Evolutionary conservation across 441 rosid genomes (phyloP).

Genomic region (Corymbia calophylla): DNA sequence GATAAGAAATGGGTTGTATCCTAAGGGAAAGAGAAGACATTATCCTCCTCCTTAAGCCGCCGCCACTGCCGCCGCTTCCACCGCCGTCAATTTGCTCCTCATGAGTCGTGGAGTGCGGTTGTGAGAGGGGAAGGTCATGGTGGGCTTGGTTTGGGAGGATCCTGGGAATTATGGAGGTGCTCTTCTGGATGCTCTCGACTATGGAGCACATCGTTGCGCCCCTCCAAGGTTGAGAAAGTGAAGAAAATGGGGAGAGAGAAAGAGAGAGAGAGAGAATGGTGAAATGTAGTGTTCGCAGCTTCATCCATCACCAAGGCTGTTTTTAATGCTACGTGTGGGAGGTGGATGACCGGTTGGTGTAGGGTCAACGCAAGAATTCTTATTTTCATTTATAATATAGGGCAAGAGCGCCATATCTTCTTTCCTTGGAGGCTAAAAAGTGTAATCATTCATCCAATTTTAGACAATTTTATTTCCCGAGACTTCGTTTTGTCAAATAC

Average conservation of each 20-base stretch:
- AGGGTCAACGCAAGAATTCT: conserved; percentile 16
- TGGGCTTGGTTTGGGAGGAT: conserved; percentile 2
- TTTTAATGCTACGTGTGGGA: conserved; percentile 15
- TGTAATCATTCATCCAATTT: not conserved
- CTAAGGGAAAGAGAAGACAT: conserved; percentile 64
- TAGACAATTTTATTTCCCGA: not conserved
- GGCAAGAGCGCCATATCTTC: not conserved
- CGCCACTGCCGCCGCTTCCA: conserved; percentile 29
- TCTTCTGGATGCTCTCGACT: conserved; percentile 45
- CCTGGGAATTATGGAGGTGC: conserved; percentile 3
- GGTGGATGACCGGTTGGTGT: conserved; percentile 1
- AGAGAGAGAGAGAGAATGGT: not conserved
- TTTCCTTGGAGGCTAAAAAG: not conserved
- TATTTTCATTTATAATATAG: not conserved
- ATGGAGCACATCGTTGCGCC: conserved; percentile 48
- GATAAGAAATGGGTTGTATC: conserved; percentile 13
- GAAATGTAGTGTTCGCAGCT: conserved; percentile 27
- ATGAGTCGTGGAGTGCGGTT: conserved; percentile 3
- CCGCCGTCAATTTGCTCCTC: not conserved
- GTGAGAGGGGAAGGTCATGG: conserved; percentile 33
- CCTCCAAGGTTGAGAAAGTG: not conserved
- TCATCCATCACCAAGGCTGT: conserved; percentile 48
- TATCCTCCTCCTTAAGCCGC: not conserved
- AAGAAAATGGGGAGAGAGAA: not conserved
- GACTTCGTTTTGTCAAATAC: not conserved